Evolutionary conservation across 2,329 filamentous ascomycete genomes (phyloP).

Genomic region (Neopestalotiopsis clavispora): DNA sequence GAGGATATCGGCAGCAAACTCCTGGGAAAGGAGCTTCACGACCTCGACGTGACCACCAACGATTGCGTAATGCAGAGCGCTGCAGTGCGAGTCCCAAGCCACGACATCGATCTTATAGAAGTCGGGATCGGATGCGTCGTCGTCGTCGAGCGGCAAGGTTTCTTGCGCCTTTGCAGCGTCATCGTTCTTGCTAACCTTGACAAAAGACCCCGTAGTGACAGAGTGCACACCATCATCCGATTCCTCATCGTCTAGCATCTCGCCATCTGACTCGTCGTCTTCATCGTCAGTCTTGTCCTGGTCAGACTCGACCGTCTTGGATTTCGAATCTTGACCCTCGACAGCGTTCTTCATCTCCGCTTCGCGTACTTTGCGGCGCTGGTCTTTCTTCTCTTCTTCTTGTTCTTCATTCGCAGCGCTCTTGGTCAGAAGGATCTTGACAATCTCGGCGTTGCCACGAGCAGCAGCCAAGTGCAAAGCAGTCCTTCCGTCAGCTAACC

Average conservation of each 20-base stretch:
- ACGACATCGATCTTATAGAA: constrained; percentile 78
- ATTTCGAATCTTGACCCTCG: constrained; percentile 15
- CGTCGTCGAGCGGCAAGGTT: constrained; percentile 53
- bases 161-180: constrained; percentile 43
- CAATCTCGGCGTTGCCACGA: constrained; percentile 70
- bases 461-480: constrained; percentile 82
- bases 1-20: constrained; percentile 79
- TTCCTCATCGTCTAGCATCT: constrained; percentile 51
- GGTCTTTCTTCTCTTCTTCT: constrained; percentile 63
- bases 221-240: constrained; percentile 57
- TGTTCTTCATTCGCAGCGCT: constrained; percentile 76
- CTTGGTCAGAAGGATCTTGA: constrained; percentile 74
- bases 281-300: constrained; percentile 39
- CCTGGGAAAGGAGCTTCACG: constrained; percentile 70
- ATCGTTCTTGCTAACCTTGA: constrained; percentile 64
- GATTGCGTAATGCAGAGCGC: constrained; percentile 81
- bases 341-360: constrained; percentile 27
- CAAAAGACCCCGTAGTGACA: constrained; percentile 73
- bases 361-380: constrained; percentile 45
- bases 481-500: constrained; percentile 79
- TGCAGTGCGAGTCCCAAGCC: constrained; percentile 79
- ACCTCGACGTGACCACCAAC: constrained; percentile 71
- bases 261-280: constrained; percentile 46
- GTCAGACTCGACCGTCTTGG: constrained; percentile 22
- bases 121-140: constrained; percentile 72